These are phyloP conservation scores for Fragilaria radians DNA, from an alignment of 108 stramenopile species.

Conservation along the genomic window DNA sequence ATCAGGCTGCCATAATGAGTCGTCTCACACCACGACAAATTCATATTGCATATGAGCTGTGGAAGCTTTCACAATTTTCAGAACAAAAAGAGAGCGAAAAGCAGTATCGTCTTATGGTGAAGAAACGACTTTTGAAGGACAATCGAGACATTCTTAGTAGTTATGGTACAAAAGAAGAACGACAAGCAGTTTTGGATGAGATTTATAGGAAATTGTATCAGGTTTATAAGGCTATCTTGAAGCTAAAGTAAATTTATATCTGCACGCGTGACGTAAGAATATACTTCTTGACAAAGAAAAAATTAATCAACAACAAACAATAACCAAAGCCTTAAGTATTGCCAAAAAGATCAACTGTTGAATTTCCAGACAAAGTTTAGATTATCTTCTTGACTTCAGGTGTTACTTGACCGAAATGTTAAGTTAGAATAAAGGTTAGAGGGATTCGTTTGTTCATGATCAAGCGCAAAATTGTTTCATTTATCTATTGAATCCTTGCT, in stretches of 20 bases:
- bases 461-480: no score
- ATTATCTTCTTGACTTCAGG: no score
- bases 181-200: constrained; percentile 43
- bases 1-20: constrained; percentile 21
- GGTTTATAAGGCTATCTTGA: background rate
- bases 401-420: no score
- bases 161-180: constrained; percentile 60
- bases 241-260: background rate
- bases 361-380: no score
- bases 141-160: constrained; percentile 53
- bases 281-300: no score
- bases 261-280: no score
- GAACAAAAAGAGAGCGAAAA: constrained; percentile 11
- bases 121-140: constrained; percentile 48
- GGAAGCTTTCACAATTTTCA: constrained; percentile 29
- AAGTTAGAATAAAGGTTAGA: no score
- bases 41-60: constrained; percentile 56
- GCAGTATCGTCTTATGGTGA: constrained; percentile 71
- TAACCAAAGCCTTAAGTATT: no score
- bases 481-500: no score
- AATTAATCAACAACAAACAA: no score
- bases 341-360: no score
- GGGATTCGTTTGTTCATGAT: no score
- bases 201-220: constrained; percentile 37
- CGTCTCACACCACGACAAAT: constrained; percentile 56